Conservation (phyloP, 2,329 filamentous ascomycete genomes). For the Rhynchosporium graminicola region DNA sequence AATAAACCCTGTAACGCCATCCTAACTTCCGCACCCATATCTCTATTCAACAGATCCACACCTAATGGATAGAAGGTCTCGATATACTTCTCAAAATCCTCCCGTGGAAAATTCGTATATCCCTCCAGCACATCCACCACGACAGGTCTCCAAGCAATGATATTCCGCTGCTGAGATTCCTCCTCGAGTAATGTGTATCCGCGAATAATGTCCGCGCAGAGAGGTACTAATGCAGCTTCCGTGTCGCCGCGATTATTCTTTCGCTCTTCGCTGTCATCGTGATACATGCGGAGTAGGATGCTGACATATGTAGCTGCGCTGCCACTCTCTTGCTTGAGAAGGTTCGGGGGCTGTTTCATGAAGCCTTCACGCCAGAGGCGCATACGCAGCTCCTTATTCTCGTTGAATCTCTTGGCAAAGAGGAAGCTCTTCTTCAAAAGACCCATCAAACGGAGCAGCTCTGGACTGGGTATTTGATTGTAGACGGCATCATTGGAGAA, state of each 20-base stretch:
- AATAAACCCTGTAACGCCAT: conserved; percentile 75
- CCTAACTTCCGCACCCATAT: conserved; percentile 78
- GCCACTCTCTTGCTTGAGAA: conserved; percentile 94
- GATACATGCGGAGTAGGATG: conserved; percentile 97
- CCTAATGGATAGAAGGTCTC: conserved; percentile 82
- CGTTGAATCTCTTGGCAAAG: conserved; percentile 97
- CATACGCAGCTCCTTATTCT: conserved; percentile 93
- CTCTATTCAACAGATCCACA: conserved; percentile 79
- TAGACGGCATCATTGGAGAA: conserved; percentile 98
- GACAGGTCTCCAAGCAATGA: conserved; percentile 94
- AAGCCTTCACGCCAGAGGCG: conserved; percentile 95
- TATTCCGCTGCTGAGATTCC: conserved; percentile 95
- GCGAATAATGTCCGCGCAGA: conserved; percentile 91
- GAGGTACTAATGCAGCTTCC: conserved; percentile 86
- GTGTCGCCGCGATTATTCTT: conserved; percentile 78
- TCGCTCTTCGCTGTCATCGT: conserved; percentile 81
- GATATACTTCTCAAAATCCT: conserved; percentile 79
- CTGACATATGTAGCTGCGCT: conserved; percentile 92
- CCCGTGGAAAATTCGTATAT: conserved; percentile 78
- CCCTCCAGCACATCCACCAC: conserved; percentile 97
- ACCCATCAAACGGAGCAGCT: conserved; percentile 89
- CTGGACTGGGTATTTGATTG: conserved; percentile 82
- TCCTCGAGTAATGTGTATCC: conserved; percentile 87
- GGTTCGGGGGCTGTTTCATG: conserved; percentile 98
- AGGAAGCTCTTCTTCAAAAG: conserved; percentile 94